phyloP scores from a whole-genome alignment of 495 filamentous ascomycete genomes.

The Talaromyces liani region DNA sequence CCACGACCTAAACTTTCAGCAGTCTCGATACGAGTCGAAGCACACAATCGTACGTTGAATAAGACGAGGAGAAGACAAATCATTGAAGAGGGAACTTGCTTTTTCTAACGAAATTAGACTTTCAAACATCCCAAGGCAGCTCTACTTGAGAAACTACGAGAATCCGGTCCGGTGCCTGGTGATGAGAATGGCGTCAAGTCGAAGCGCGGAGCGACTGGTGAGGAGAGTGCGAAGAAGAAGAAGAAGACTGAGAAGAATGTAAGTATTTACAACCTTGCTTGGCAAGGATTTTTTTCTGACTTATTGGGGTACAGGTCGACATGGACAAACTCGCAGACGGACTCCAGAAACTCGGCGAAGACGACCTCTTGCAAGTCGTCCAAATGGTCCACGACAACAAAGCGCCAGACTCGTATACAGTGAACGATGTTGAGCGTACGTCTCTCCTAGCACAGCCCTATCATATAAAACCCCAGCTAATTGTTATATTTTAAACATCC shows the following conservation, averaged over 20 bases:
- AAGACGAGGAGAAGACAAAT: background rate
- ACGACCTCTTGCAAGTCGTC: constrained; percentile 88
- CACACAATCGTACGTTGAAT: constrained; percentile 62
- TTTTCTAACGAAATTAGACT: constrained; percentile 30
- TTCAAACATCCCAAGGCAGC: constrained; percentile 91
- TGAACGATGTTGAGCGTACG: constrained; percentile 93
- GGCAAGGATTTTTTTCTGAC: too few species aligned
- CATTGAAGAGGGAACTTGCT: background rate
- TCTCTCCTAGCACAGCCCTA: constrained; percentile 12
- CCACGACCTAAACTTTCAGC: constrained; percentile 91
- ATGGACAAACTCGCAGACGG: constrained; percentile 97
- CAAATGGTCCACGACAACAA: constrained; percentile 98
- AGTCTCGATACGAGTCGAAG: constrained; percentile 71
- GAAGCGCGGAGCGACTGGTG: constrained; percentile 42
- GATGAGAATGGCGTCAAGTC: constrained; percentile 57
- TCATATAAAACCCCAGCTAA: background rate
- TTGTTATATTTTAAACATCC: background rate
- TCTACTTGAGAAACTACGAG: constrained; percentile 63
- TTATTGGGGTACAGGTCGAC: constrained; percentile 55
- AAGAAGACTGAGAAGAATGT: constrained; percentile 57
- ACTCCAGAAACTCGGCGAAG: constrained; percentile 73
- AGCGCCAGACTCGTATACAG: constrained; percentile 82
- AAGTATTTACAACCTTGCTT: too few species aligned
- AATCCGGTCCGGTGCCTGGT: constrained; percentile 76
- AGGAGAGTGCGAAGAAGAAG: constrained; percentile 68